Evolutionary conservation across 192 early-diverging fungal genomes (phyloP).

Genomic region (Coemansia sp.): DNA sequence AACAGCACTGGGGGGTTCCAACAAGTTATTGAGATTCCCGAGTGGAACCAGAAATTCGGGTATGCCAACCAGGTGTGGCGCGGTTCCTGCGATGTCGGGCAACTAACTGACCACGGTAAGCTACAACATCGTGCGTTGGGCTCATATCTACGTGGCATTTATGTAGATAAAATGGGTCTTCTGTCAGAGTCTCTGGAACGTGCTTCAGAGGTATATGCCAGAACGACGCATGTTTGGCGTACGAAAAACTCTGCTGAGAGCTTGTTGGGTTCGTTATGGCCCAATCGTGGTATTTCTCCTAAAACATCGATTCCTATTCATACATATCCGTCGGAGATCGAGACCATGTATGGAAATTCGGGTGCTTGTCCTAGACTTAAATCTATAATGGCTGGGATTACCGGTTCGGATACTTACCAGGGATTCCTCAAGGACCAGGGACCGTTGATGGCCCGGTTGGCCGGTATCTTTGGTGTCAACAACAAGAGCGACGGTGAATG

Average conservation of each 20-base stretch:
- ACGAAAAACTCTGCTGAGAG: slow-evolving; percentile 60
- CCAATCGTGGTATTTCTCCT: slow-evolving; percentile 23
- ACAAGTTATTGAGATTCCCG: slow-evolving; percentile 44
- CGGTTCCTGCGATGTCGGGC: slow-evolving; percentile 58
- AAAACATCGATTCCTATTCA: slow-evolving; percentile 38
- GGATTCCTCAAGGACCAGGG: slow-evolving; percentile 39
- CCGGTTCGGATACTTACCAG: slow-evolving; percentile 22
- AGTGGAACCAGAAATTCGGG: slow-evolving; percentile 43
- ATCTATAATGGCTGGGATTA: slow-evolving; percentile 5
- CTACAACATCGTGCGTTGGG: slow-evolving; percentile 54
- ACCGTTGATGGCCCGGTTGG: slow-evolving; percentile 35
- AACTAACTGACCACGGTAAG: slow-evolving; percentile 64
- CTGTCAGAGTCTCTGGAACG: slow-evolving; percentile 38
- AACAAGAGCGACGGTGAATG: slow-evolving; percentile 15
- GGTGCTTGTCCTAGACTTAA: slow-evolving; percentile 43
- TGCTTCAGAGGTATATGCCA: slow-evolving; percentile 54
- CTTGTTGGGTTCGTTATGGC: slow-evolving; percentile 54
- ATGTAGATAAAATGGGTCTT: slow-evolving; percentile 54
- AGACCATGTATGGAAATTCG: slow-evolving; percentile 53
- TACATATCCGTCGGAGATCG: slow-evolving; percentile 50
- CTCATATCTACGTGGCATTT: slow-evolving; percentile 45
- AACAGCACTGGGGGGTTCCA: slow-evolving; percentile 44
- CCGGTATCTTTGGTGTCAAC: slow-evolving; percentile 33
- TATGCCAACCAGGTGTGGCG: slow-evolving; percentile 37
- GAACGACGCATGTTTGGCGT: slow-evolving; percentile 62